Percentiles rank a stretch among this genome's conserved stretches.
These are phyloP conservation scores for Diaporthe citri DNA, from an alignment of 2,329 filamentous ascomycete genomes.

Conservation along the genomic window DNA sequence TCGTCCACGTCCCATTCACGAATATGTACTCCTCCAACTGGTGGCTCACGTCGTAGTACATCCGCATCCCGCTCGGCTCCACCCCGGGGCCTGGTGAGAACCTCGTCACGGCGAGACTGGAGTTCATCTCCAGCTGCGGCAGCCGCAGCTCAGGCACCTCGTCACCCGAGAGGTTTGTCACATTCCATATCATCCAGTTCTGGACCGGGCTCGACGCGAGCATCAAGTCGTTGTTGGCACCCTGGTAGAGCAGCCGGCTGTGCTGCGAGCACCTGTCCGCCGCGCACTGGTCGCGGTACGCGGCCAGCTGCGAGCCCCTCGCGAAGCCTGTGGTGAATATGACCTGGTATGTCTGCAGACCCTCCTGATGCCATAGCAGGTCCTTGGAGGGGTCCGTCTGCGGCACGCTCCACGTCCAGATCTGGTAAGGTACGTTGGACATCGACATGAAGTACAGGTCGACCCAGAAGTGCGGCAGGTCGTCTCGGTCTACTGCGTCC, in stretches of 20 bases:
- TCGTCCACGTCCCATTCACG: conserved; percentile 27
- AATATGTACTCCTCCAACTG: conserved; percentile 25
- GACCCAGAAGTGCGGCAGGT: conserved; percentile 26
- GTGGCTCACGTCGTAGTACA: conserved; percentile 33
- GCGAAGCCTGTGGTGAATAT: conserved; percentile 26
- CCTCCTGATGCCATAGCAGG: conserved; percentile 28
- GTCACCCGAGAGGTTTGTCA: conserved; percentile 14
- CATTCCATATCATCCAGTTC: conserved; percentile 25
- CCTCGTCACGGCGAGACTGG: conserved; percentile 27
- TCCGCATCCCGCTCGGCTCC: conserved; percentile 23
- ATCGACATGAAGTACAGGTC: conserved; percentile 28
- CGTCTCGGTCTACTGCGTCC: background rate
- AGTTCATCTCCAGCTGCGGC: conserved; percentile 29
- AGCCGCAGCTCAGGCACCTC: background rate
- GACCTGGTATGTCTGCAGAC: conserved; percentile 17
- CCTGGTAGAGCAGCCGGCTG: conserved; percentile 29
- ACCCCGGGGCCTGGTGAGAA: background rate
- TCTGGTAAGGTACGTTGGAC: conserved; percentile 24
- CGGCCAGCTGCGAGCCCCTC: conserved; percentile 22
- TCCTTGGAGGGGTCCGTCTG: conserved; percentile 32
- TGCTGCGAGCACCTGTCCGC: conserved; percentile 20
- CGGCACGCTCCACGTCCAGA: conserved; percentile 29
- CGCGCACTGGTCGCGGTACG: conserved; percentile 28
- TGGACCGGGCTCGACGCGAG: conserved; percentile 14
- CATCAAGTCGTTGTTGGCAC: conserved; percentile 23